Evolutionary conservation across 176 grass and related monocot species (phyloP), one percentile per base, ranked within the genome.

Genomic region (Bothriochloa decipiens): DNA sequence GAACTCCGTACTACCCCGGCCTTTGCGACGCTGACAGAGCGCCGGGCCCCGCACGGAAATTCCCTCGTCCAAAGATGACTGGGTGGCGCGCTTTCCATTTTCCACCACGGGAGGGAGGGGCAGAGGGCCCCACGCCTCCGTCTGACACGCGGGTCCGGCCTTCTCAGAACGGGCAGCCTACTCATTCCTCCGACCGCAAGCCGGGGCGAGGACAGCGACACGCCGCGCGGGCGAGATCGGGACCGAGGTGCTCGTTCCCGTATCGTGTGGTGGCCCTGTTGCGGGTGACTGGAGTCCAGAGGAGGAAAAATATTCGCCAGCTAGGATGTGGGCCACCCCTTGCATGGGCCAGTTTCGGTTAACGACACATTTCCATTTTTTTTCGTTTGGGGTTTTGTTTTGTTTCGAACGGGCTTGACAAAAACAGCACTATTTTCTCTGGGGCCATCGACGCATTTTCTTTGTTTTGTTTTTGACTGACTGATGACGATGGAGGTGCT

Each of bases 241-340:
- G n/a, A n/a, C n/a, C n/a, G n/a, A n/a, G n/a, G n/a, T n/a, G n/a
- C n/a, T n/a, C n/a, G n/a, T n/a, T 36, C 35, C 35, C 35, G 35
- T 36, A 36, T 36, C 35, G 35, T 36, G 35, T 36, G 35, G 35
- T 36, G 35, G 29, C 29, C 29, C 29, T 32, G 29, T 32, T 32
- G 29, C 29, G 29, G 29, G 29, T 32, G 29, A 32, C 29, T 5
- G 40, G 40, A 57, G 29, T 32, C 8, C 42, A 15, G 57, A 42
- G 8, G 68, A 61, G 39, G 40, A 25, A 26, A 87, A 25, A 75
- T 55, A 75, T 87, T 67, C 55, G 39, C 68, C 77, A 74, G 68
- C 77, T 75, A n/a, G 20, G 53, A 64, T 4, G 68, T 65, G 85
- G 84, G 76, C 26, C 52, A 45, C 62, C 70, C 61, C 18, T 15